Conservation (phyloP, 768 basidiomycete genomes). For the Pulveroboletus sp. region DNA sequence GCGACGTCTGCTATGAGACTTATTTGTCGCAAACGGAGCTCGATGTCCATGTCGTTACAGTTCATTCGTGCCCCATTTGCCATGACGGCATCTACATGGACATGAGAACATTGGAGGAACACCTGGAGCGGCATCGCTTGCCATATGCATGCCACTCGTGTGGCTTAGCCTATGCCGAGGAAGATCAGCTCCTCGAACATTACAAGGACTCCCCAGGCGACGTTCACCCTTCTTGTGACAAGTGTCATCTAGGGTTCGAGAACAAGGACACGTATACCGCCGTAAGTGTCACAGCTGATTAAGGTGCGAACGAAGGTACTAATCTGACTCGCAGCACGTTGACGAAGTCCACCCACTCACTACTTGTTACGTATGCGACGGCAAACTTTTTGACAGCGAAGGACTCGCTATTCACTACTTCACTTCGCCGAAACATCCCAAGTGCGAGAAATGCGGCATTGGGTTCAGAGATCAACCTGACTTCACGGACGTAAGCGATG, state of each 20-base stretch:
- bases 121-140: slow-evolving; percentile 27
- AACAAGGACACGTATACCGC: slow-evolving; percentile 23
- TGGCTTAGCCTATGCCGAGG: slow-evolving; percentile 22
- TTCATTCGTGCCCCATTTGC: slow-evolving; percentile 31
- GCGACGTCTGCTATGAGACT: slow-evolving; percentile 22
- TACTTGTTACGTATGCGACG: slow-evolving; percentile 30
- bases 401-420: slow-evolving; percentile 25
- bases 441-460: slow-evolving; percentile 23
- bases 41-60: slow-evolving; percentile 28
- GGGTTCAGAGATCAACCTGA: slow-evolving; percentile 27
- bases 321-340: slow-evolving; percentile 34
- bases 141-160: slow-evolving; percentile 25
- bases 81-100: slow-evolving; percentile 30
- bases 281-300: slow-evolving; percentile 20
- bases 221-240: slow-evolving; percentile 34
- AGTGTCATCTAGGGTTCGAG: slow-evolving; percentile 34
- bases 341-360: slow-evolving; percentile 34
- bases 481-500: slow-evolving; percentile 24
- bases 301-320: neutral
- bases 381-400: slow-evolving; percentile 18
- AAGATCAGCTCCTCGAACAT: slow-evolving; percentile 37
- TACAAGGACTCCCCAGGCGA: slow-evolving; percentile 34
- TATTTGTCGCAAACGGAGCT: slow-evolving; percentile 23
- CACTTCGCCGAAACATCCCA: slow-evolving; percentile 25
- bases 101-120: slow-evolving; percentile 21